Evolutionary conservation across 2,329 filamentous ascomycete genomes (phyloP).

Genomic region (Epichloe festucae): DNA sequence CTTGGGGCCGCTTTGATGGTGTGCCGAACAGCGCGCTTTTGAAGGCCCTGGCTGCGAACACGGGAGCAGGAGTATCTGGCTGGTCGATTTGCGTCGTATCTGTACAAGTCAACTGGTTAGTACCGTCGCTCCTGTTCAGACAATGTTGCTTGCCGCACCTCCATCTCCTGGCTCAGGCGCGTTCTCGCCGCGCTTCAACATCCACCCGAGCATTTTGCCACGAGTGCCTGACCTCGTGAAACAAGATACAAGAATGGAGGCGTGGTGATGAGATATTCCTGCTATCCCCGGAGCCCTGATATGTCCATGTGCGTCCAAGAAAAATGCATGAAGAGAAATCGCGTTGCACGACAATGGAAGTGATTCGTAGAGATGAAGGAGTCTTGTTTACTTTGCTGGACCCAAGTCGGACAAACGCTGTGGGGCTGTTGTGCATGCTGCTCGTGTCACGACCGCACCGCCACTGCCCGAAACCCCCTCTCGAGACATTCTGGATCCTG

Average conservation of each 20-base stretch:
- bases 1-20: slow-evolving; percentile 28
- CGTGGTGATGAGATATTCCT: background rate
- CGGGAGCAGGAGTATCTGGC: slow-evolving; percentile 52
- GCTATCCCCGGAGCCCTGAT: background rate
- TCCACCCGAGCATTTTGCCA: slow-evolving; percentile 44
- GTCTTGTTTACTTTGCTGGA: background rate
- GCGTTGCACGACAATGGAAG: background rate
- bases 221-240: background rate
- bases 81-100: slow-evolving; percentile 38
- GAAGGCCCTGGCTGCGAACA: slow-evolving; percentile 53
- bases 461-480: too few species aligned
- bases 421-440: background rate
- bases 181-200: slow-evolving; percentile 34
- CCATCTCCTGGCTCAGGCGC: slow-evolving; percentile 20
- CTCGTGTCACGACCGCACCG: too few species aligned
- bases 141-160: slow-evolving; percentile 4
- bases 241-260: background rate
- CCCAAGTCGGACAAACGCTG: background rate
- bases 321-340: background rate
- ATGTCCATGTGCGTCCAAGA: background rate
- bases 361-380: too few species aligned
- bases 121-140: background rate
- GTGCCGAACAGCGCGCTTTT: slow-evolving; percentile 52
- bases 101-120: slow-evolving; percentile 7
- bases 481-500: too few species aligned